phyloP scores from a whole-genome alignment of 805 yeast species.

The Metschnikowia henanensis region DNA sequence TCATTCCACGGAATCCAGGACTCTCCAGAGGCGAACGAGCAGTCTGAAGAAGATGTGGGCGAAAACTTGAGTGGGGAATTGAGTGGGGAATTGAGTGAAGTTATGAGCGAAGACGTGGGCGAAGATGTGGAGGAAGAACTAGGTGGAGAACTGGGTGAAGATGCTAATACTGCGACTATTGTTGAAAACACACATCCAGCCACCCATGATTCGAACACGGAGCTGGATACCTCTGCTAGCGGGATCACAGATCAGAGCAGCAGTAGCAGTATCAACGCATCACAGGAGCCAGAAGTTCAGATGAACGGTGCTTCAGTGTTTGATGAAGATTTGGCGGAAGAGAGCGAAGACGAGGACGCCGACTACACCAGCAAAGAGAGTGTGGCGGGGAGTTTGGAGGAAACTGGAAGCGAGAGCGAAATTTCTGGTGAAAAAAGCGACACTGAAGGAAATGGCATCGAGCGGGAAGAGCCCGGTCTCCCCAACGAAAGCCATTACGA shows the following conservation, averaged over 20 bases:
- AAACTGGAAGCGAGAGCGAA: not conserved
- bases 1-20: slow-evolving; percentile 12
- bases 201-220: slow-evolving; percentile 1
- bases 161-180: too few relatives aligned
- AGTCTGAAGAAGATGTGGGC: slow-evolving; percentile 2
- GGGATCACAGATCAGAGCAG: not conserved
- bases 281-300: not conserved
- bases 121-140: slow-evolving; percentile 27
- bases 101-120: slow-evolving; percentile 3
- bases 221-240: not conserved
- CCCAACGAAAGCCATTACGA: slow-evolving; percentile 4
- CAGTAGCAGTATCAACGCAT: not conserved
- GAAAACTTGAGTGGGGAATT: not conserved
- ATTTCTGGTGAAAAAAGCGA: slow-evolving; percentile 6
- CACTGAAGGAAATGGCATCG: too few relatives aligned
- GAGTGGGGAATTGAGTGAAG: not conserved
- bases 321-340: too few relatives aligned
- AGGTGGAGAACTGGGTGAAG: slow-evolving; percentile 21
- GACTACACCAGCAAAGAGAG: not conserved
- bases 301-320: too few relatives aligned
- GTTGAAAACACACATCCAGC: too few relatives aligned
- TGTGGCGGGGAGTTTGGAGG: slow-evolving; percentile 10
- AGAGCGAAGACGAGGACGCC: slow-evolving; percentile 1
- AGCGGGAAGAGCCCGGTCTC: not conserved
- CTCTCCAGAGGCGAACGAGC: slow-evolving; percentile 9